These are phyloP conservation scores for Chiua sp. DNA, from an alignment of 1,284 basidiomycete species.

Conservation along the genomic window DNA sequence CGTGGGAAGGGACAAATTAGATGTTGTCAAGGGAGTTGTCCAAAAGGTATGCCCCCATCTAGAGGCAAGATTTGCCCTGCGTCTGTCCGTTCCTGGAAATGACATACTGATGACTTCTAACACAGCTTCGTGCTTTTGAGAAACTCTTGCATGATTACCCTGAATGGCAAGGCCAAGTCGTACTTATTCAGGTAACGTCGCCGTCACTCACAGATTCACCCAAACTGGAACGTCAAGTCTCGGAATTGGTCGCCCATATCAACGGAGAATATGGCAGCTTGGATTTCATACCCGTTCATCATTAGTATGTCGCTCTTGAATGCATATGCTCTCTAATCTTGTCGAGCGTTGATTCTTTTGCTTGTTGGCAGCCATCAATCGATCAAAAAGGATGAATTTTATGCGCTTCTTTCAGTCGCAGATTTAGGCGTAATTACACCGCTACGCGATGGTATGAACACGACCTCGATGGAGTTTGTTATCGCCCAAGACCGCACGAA, in stretches of 20 bases:
- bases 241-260: slow-evolving; percentile 95
- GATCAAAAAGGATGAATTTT: slow-evolving; percentile 98
- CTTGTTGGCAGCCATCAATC: slow-evolving; percentile 84
- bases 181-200: slow-evolving; percentile 91
- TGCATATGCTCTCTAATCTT: not conserved
- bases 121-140: slow-evolving; percentile 91
- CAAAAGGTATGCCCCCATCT: slow-evolving; percentile 47
- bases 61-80: too few species aligned
- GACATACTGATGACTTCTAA: not conserved
- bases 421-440: slow-evolving; percentile 97
- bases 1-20: slow-evolving; percentile 98
- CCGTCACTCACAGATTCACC: slow-evolving; percentile 93
- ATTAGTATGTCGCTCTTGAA: slow-evolving; percentile 74
- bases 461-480: slow-evolving; percentile 97
- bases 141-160: slow-evolving; percentile 94
- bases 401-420: slow-evolving; percentile 93
- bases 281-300: slow-evolving; percentile 98
- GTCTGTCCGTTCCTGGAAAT: too few species aligned
- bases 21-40: slow-evolving; percentile 96
- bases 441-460: slow-evolving; percentile 98
- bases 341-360: not conserved
- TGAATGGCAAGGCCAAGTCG: slow-evolving; percentile 92
- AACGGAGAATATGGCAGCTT: slow-evolving; percentile 96
- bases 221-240: slow-evolving; percentile 93
- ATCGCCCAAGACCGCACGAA: slow-evolving; percentile 88